These are phyloP conservation scores for Ganoderma sinense DNA, from an alignment of 1,284 basidiomycete genomes.

Conservation along the genomic window DNA sequence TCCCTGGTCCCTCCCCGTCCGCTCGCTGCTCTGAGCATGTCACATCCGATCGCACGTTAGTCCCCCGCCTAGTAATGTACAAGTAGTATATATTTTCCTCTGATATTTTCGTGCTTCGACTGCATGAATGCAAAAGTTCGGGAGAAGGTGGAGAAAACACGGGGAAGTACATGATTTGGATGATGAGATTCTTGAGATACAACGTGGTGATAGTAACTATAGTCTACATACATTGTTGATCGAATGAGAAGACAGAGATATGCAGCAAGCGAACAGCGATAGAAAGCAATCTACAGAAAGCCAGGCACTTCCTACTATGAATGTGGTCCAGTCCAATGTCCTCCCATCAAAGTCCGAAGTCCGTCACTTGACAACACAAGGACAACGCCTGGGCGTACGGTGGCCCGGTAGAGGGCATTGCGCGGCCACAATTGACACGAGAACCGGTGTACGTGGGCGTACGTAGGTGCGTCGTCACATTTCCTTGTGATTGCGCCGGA, in stretches of 20 bases:
- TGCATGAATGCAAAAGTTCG: neutral
- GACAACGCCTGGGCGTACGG: neutral
- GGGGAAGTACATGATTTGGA: neutral
- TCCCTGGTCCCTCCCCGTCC: slow-evolving; percentile 4
- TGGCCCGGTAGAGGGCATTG: neutral
- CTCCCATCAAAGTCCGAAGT: neutral
- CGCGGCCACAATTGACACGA: neutral
- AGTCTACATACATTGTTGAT: neutral
- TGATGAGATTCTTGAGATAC: neutral
- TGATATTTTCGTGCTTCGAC: neutral
- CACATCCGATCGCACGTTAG: slow-evolving; percentile 29
- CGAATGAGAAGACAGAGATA: neutral
- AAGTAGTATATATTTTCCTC: slow-evolving; percentile 28
- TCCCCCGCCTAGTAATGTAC: slow-evolving; percentile 26
- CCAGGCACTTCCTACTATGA: neutral
- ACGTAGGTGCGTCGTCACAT: neutral
- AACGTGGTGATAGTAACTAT: neutral
- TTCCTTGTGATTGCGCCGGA: slow-evolving; percentile 15
- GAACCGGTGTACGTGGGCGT: neutral
- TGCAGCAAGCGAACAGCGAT: neutral
- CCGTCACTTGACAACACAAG: neutral
- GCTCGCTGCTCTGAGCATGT: slow-evolving; percentile 31
- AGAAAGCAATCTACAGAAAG: neutral
- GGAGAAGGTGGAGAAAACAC: neutral
- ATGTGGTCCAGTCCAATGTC: neutral